phyloP scores from a whole-genome alignment of 1,139 yeast species.

The Blastobotrys malaysiensis region DNA sequence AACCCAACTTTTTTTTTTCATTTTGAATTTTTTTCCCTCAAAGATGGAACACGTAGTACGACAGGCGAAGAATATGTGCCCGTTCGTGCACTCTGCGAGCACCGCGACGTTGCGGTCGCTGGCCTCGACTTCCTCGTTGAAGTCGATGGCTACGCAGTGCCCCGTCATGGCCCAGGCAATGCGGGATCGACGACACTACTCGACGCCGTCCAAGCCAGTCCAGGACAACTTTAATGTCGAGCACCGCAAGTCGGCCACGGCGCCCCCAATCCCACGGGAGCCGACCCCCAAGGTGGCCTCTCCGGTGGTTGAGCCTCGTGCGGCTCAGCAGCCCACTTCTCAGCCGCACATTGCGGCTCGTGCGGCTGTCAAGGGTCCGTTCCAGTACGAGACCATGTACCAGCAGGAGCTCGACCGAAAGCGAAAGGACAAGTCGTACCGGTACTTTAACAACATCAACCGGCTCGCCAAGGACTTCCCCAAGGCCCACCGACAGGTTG shows the following conservation, averaged over 20 bases:
- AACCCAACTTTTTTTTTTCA: not conserved
- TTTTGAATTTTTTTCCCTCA: no score
- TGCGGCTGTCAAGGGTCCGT: slow-evolving; percentile 29
- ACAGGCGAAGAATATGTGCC: slow-evolving; percentile 76
- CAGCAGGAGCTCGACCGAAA: slow-evolving; percentile 61
- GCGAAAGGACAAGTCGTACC: slow-evolving; percentile 83
- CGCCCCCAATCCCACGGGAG: slow-evolving; percentile 22
- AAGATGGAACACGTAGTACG: slow-evolving; percentile 75
- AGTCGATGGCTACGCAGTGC: slow-evolving; percentile 64
- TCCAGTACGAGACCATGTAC: slow-evolving; percentile 64
- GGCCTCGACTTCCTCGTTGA: slow-evolving; percentile 35
- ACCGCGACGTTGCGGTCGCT: slow-evolving; percentile 47
- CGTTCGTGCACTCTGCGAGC: slow-evolving; percentile 66
- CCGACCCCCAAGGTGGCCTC: slow-evolving; percentile 3
- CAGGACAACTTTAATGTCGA: slow-evolving; percentile 43
- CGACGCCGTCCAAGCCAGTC: slow-evolving; percentile 52
- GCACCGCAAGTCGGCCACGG: slow-evolving; percentile 34
- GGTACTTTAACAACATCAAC: slow-evolving; percentile 94
- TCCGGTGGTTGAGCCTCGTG: not conserved
- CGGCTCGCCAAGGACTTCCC: slow-evolving; percentile 94
- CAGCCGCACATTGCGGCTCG: no score
- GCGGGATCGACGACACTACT: slow-evolving; percentile 39
- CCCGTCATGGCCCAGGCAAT: slow-evolving; percentile 87
- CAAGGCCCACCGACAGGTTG: slow-evolving; percentile 71
- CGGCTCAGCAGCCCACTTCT: no score